Evolutionary conservation across 129 eudicot species (phyloP), one percentile per base, ranked within the genome.

Genomic region (Gnaphalium uliginosum): DNA sequence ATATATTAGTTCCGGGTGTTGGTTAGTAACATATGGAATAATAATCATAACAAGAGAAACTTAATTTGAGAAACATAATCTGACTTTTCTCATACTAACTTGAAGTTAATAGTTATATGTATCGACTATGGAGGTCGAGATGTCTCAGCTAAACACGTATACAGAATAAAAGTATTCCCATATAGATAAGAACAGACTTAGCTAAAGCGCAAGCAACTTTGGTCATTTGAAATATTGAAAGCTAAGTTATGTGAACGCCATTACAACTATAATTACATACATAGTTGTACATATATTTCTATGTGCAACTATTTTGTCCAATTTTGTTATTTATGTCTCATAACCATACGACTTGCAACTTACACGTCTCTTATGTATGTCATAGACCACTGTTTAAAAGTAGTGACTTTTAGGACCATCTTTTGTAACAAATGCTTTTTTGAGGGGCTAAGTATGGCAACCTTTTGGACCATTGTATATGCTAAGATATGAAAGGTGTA

Each of bases 401-500:
- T 41, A n/a, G 4, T 23, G 41, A 37, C 68, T 33, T 54, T 35
- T 35, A 8, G 60, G 60, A 73, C 78, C 78, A 60, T 73, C 69
- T 53, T 60, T 24, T 26, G 68, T 14, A 39, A 6, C 57, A 39
- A 24, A 61, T 23, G 18, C 59, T 39, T 73, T 37, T 9, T 1
- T n/a, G 48, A 43, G 69, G 46, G 78, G 62, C 48, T 50, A 50
- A 29, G 30, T n/a, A 27, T 72, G 56, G 54, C 54, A 32, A 33
- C 23, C 11, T 54, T 57, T 72, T 33, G 76, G 66, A 65, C 72
- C 79, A 75, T 30, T 75, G 19, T 65, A 25, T 35, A 63, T 65
- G 79, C 79, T 64, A 64, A 75, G 48, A 65, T 64, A 75, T 75
- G 66, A 48, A 64, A 48, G 79, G 79, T 75, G 71, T 65, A 65